A percentile compares a stretch with the other conserved stretches of the same genome.
phyloP scores from a whole-genome alignment of 345 rosid species.

The Bretschneidera sinensis region DNA sequence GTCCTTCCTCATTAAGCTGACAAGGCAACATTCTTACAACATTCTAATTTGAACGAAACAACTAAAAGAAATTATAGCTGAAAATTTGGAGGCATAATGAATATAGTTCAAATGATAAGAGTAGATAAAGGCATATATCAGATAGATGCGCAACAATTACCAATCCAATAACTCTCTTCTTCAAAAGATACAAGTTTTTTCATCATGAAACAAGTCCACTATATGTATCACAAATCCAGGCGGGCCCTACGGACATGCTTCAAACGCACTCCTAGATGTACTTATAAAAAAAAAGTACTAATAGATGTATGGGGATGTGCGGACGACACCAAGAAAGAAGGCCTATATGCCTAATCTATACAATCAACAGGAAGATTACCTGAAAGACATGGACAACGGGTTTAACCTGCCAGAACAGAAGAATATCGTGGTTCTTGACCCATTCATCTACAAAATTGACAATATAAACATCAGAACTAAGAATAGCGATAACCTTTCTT shows the following conservation, averaged over 20 bases:
- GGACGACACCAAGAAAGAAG: not conserved
- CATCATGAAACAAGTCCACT: not conserved
- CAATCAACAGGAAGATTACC: conserved; percentile 34
- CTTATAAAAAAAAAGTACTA: too few species aligned
- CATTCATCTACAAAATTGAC: conserved; percentile 60
- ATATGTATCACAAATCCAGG: not conserved
- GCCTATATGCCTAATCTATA: not conserved
- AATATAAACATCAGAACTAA: conserved; percentile 13
- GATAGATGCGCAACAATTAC: not conserved
- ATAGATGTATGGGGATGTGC: not conserved
- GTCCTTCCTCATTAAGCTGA: conserved; percentile 94
- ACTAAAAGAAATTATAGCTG: not conserved
- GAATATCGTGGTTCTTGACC: conserved; percentile 66
- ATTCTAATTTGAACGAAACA: conserved; percentile 7
- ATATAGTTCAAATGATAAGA: not conserved
- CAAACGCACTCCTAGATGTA: too few species aligned
- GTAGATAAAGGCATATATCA: not conserved
- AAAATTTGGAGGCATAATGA: not conserved
- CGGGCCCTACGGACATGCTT: not conserved
- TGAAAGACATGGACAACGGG: conserved; percentile 90
- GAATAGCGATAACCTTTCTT: not conserved
- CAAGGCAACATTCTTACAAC: conserved; percentile 16
- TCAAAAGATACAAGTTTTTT: not conserved
- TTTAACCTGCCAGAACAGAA: conserved; percentile 97
- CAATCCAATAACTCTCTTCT: not conserved